Conservation (phyloP, 129 eudicot genomes). For the carrot (Daucus carota) region DH1_v3.0 NC_030385.2:11623501-11624000, state of each 20-base stretch:
- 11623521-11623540: constrained; percentile 49
- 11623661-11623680: constrained; percentile 28
- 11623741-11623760: constrained; percentile 23
- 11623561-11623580: constrained; percentile 7
- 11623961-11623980: constrained; percentile 77
- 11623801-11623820: not conserved
- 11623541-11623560: constrained; percentile 30
- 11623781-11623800: not conserved
- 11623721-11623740: constrained; percentile 14
- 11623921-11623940: constrained; percentile 33
- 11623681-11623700: constrained; percentile 19
- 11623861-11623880: not conserved
- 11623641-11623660: constrained; percentile 19
- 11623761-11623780: constrained; percentile 25
- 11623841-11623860: not conserved
- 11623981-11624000: constrained; percentile 59
- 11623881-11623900: not conserved
- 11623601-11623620: constrained; percentile 10
- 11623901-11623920: constrained; percentile 40
- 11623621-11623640: constrained; percentile 25
- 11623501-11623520: constrained; percentile 75
- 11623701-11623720: constrained; percentile 13
- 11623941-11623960: constrained; percentile 60
- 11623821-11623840: not conserved
- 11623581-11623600: not conserved